These are phyloP conservation scores for Aspergillus incahuasiensis DNA, from an alignment of 495 filamentous ascomycete species.

Conservation along the genomic window DNA sequence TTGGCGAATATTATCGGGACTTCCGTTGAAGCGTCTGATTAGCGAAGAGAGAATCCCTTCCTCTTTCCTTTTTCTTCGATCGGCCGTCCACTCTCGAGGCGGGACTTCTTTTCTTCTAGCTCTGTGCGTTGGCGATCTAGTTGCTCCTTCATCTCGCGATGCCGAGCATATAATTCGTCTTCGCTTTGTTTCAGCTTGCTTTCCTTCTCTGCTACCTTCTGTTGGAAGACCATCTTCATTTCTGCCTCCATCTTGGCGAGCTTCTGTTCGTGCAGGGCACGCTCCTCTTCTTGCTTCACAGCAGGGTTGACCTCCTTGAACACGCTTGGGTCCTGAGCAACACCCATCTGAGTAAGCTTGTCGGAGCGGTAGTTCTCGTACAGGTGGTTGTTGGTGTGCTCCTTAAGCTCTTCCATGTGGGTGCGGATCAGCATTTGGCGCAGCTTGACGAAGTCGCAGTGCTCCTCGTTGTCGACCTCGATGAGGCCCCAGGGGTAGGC, in stretches of 20 bases:
- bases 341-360: slow-evolving; percentile 97
- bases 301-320: slow-evolving; percentile 99
- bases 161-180: slow-evolving; percentile 94
- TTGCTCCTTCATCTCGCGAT: slow-evolving; percentile 99
- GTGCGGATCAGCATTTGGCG: slow-evolving; percentile 99
- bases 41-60: slow-evolving; percentile 98
- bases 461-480: slow-evolving; percentile 99
- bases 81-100: slow-evolving; percentile 89
- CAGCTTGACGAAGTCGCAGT: slow-evolving; percentile 99
- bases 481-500: slow-evolving; percentile 98
- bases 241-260: slow-evolving; percentile 99
- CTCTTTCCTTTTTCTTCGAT: slow-evolving; percentile 89
- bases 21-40: slow-evolving; percentile 28
- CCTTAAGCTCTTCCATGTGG: slow-evolving; percentile 99
- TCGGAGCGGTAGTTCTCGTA: slow-evolving; percentile 99
- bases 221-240: slow-evolving; percentile 99
- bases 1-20: slow-evolving; percentile 14
- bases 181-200: slow-evolving; percentile 99
- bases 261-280: slow-evolving; percentile 96
- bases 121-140: slow-evolving; percentile 89
- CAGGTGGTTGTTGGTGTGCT: slow-evolving; percentile 97
- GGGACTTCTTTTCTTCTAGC: slow-evolving; percentile 93
- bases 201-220: slow-evolving; percentile 99
- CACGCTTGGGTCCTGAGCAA: slow-evolving; percentile 94
- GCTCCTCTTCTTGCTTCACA: slow-evolving; percentile 99